Percentiles rank a stretch among this genome's conserved stretches.
phyloP scores from a whole-genome alignment of 768 basidiomycete species.

The Suillus subalutaceus region DNA sequence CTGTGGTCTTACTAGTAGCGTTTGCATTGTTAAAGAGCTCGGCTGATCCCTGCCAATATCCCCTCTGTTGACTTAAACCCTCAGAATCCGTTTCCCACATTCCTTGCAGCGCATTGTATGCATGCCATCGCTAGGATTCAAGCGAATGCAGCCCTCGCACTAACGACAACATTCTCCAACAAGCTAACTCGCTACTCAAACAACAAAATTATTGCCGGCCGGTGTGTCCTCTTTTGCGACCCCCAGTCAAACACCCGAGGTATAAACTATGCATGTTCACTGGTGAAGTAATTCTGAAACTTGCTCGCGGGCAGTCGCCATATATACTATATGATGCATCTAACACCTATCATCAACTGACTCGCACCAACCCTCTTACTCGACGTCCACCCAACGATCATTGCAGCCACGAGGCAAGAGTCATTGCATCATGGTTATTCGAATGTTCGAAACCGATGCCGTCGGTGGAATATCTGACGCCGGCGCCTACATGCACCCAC shows the following conservation, averaged over 20 bases:
- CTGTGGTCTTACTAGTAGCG: neutral
- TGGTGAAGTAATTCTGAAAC: neutral
- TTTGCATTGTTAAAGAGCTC: neutral
- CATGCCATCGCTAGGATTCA: neutral
- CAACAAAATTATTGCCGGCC: neutral
- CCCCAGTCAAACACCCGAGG: neutral
- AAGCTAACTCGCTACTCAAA: neutral
- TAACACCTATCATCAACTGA: neutral
- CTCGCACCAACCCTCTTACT: neutral
- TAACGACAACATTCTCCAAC: neutral
- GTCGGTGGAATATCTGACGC: slow-evolving; percentile 1
- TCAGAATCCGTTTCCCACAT: neutral
- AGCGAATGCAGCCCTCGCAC: neutral
- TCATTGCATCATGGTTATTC: neutral
- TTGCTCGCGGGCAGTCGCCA: neutral
- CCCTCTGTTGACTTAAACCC: neutral
- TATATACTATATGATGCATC: neutral
- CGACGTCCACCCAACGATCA: neutral
- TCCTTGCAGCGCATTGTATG: neutral
- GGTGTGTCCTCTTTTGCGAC: neutral
- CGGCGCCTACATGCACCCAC: slow-evolving; percentile 6
- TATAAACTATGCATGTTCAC: neutral
- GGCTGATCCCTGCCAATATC: slow-evolving; percentile 1
- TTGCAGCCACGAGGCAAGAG: slow-evolving; percentile 19
- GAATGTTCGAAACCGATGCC: neutral